Conservation (phyloP, 2,329 filamentous ascomycete species). For the Verticillium dahliae region DNA sequence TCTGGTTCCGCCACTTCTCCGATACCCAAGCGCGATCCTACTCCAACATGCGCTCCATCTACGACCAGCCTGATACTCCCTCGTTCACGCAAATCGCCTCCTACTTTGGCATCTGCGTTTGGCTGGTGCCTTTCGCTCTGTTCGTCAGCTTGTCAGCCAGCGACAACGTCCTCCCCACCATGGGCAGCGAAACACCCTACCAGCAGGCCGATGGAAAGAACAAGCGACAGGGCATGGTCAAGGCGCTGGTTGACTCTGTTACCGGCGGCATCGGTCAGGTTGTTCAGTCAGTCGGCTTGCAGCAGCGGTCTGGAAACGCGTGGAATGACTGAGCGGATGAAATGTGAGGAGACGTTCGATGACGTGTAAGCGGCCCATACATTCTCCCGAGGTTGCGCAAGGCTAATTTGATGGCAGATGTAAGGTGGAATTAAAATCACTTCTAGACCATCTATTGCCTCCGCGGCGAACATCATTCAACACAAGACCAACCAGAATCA, state of each 20-base stretch:
- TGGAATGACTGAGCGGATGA: not conserved
- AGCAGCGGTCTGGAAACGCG: slow-evolving; percentile 3
- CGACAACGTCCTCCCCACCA: slow-evolving; percentile 90
- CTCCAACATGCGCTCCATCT: slow-evolving; percentile 50
- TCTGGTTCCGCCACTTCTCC: slow-evolving; percentile 95
- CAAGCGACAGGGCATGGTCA: slow-evolving; percentile 58
- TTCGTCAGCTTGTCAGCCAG: slow-evolving; percentile 92
- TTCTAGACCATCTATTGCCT: not conserved
- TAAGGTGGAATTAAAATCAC: not conserved
- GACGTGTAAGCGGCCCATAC: not conserved
- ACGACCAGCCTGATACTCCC: slow-evolving; percentile 60
- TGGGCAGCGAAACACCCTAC: slow-evolving; percentile 64
- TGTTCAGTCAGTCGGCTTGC: slow-evolving; percentile 7
- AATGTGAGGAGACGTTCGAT: not conserved
- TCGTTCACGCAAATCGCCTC: slow-evolving; percentile 91
- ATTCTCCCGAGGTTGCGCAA: not conserved
- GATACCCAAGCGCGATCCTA: slow-evolving; percentile 51
- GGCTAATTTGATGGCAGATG: not conserved
- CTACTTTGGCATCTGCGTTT: slow-evolving; percentile 94
- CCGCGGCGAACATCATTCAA: too few relatives aligned
- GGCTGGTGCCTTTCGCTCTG: slow-evolving; percentile 90
- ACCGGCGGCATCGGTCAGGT: slow-evolving; percentile 45
- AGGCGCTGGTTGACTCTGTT: slow-evolving; percentile 55
- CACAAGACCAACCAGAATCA: too few relatives aligned
- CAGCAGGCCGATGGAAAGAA: slow-evolving; percentile 38